phyloP scores from a whole-genome alignment of 306 rosid species.

The Crataegus laevigata region DNA sequence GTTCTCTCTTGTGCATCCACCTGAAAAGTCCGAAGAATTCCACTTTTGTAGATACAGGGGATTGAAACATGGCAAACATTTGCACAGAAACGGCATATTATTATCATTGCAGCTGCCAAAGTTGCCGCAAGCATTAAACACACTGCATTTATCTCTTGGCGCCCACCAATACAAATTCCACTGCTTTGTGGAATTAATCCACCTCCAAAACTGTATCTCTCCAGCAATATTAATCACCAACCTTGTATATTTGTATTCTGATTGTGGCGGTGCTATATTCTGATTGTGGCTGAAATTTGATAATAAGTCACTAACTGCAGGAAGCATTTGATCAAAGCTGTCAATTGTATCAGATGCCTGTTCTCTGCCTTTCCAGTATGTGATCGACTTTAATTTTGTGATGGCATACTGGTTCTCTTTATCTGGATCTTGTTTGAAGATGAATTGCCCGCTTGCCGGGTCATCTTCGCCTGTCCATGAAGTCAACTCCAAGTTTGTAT shows the following conservation, averaged over 20 bases:
- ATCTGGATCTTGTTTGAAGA: not conserved
- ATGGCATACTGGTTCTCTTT: not conserved
- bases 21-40: not conserved
- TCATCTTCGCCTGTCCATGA: slow-evolving; percentile 19
- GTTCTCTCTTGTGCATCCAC: slow-evolving; percentile 19
- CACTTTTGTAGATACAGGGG: not conserved
- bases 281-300: not conserved
- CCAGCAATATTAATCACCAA: slow-evolving; percentile 20
- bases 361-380: slow-evolving; percentile 12
- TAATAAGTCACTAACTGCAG: not conserved
- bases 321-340: not conserved
- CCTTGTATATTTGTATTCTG: not conserved
- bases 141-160: slow-evolving; percentile 13
- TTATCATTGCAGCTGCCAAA: slow-evolving; percentile 21
- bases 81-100: not conserved
- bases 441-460: slow-evolving; percentile 2
- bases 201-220: not conserved
- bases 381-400: rapidly evolving
- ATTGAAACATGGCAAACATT: slow-evolving; percentile 41
- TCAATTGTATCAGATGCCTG: not conserved
- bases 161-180: not conserved
- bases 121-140: slow-evolving; percentile 21
- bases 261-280: rapidly evolving
- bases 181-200: rapidly evolving
- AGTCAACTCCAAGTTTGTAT: not conserved